Evolutionary conservation across 805 yeast species (phyloP), one percentile per base, ranked within the genome.

Genomic region (Ascoidea rubescens): DNA sequence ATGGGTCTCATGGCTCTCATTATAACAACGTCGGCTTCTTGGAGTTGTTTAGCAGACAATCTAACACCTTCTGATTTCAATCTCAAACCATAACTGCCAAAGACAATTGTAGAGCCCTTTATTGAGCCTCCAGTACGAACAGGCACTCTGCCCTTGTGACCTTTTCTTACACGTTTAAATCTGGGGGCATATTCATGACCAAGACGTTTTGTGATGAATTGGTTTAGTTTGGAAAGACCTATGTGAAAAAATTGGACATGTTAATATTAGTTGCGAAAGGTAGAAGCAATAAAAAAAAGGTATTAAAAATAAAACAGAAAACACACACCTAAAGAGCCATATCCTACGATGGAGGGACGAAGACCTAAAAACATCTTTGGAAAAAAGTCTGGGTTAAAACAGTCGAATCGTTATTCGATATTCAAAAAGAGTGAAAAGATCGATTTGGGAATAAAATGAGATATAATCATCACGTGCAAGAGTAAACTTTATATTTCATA

Each of bases 121-220:
- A 78, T 74, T 2, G 97, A 89, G 1, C 97, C 97, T 51, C 99
- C 99, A 12, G 85, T 87, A 67, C 96, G 84, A 8, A 90, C 96
- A 1, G 95, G 79, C 5, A 93, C 96, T 59, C 97, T 75, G 31
- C 99, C 99, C 66, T 93, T 93, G 68, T 87, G 89, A 49, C 87
- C 86, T 67, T 91, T 91, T 60, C 78, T 74, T 49, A 80, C 71
- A 53, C 71, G 70, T 59, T 77, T 80, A 65, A 73, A 82, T 60
- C 91, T 73, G 46, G 96, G 96, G n/a, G 88, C 87, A 60, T 75
- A 77, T 60, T 82, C 88, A 63, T 82, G 88, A 53, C 78, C 78
- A 57, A 69, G 74, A 62, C 87, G 68, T 47, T 66, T 65, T 10
- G 52, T 17, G 33, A 50, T 51, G 5, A 44, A 37, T 16, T 50